Evolutionary conservation across 352 stramenopile species (phyloP).

Genomic region (Peronospora destructor): DNA sequence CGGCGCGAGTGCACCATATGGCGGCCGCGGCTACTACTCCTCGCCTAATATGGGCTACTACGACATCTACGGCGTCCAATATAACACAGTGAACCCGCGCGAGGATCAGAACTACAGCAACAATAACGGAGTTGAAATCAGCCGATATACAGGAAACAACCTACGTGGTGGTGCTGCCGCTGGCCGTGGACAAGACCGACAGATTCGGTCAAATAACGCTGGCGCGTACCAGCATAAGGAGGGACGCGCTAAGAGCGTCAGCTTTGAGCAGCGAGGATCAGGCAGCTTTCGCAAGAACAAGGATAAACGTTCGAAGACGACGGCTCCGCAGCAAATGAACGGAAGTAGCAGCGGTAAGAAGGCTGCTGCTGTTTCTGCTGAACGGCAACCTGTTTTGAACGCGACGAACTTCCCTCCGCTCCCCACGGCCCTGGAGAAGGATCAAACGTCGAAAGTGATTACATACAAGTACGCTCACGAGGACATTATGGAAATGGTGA

Average conservation of each 20-base stretch:
- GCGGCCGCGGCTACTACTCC: conserved; percentile 64
- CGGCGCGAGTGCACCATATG: conserved; percentile 35
- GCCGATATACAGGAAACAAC: conserved; percentile 33
- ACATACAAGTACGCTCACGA: conserved; percentile 78
- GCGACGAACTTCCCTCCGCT: conserved; percentile 79
- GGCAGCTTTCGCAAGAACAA: conserved; percentile 50
- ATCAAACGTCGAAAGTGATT: conserved; percentile 40
- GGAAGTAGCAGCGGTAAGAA: conserved; percentile 31
- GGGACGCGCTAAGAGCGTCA: conserved; percentile 39
- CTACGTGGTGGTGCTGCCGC: conserved; percentile 22
- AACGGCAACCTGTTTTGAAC: conserved; percentile 76
- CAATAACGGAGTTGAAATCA: conserved; percentile 34
- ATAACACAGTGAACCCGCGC: conserved; percentile 39
- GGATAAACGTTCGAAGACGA: conserved; percentile 49
- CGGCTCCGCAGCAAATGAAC: conserved; percentile 28
- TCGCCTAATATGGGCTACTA: conserved; percentile 50
- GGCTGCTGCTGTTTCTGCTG: conserved; percentile 15
- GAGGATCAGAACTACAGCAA: conserved; percentile 22
- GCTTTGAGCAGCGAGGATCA: conserved; percentile 42
- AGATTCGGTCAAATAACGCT: conserved; percentile 31
- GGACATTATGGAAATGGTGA: conserved; percentile 89
- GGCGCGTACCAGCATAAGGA: conserved; percentile 37
- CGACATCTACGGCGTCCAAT: conserved; percentile 77
- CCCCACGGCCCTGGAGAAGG: conserved; percentile 35
- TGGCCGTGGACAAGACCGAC: conserved; percentile 30